These are phyloP conservation scores for Leishmania martiniquensis DNA, from an alignment of 208 protist genomes.

Conservation along the genomic window DNA sequence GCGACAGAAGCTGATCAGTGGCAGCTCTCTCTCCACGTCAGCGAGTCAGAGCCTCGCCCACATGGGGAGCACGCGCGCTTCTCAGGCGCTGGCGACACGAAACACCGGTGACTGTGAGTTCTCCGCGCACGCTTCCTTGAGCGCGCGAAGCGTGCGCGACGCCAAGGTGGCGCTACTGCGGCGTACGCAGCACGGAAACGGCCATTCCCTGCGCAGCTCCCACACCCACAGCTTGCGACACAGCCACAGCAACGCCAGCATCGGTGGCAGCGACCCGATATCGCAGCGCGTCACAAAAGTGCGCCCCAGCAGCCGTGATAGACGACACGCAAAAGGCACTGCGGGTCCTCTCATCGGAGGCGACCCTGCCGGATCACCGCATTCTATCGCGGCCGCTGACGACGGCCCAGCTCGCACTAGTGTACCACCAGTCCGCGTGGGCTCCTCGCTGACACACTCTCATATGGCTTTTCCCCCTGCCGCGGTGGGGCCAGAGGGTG, in stretches of 20 bases:
- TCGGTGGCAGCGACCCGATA: background rate
- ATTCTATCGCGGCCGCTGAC: conserved; percentile 9
- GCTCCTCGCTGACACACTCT: background rate
- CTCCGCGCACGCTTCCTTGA: background rate
- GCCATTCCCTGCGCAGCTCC: conserved; percentile 16
- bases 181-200: conserved; percentile 15
- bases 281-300: conserved; percentile 6
- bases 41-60: conserved; percentile 20
- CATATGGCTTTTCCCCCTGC: background rate
- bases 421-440: conserved; percentile 1
- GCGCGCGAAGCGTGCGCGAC: conserved; percentile 22
- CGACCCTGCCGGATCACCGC: conserved; percentile 4
- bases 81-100: conserved; percentile 4
- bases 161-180: conserved; percentile 33
- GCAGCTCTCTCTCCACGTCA: conserved; percentile 20
- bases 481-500: background rate
- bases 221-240: conserved; percentile 23
- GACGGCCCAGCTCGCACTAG: conserved; percentile 21
- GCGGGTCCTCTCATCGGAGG: too few relatives aligned
- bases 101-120: conserved; percentile 2
- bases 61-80: conserved; percentile 6
- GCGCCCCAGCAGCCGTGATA: conserved; percentile 14
- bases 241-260: conserved; percentile 19
- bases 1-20: background rate
- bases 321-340: background rate